phyloP scores from a whole-genome alignment of 768 basidiomycete genomes.

The Boletus eberwhitei region DNA sequence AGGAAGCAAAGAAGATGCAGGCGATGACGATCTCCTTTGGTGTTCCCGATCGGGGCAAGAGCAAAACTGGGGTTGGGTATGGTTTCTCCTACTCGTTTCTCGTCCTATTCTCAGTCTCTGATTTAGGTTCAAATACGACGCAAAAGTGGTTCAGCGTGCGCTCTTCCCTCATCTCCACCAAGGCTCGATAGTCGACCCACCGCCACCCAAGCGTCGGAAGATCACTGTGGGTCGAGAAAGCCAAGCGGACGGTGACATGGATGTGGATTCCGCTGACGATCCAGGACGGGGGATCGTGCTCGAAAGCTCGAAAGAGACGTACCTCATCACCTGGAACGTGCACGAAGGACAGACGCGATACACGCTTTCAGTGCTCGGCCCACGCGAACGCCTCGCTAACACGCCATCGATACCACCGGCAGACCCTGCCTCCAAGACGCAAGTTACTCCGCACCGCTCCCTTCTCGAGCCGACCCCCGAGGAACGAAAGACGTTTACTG shows the following conservation, averaged over 20 bases:
- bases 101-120: neutral
- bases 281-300: conserved; percentile 20
- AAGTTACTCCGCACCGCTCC: neutral
- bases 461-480: neutral
- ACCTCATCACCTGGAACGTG: conserved; percentile 15
- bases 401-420: neutral
- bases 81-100: conserved; percentile 15
- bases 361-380: conserved; percentile 16
- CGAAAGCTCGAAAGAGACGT: conserved; percentile 23
- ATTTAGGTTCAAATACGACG: conserved; percentile 52
- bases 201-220: conserved; percentile 30
- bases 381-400: neutral
- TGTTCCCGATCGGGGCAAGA: conserved; percentile 26
- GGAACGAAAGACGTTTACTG: neutral
- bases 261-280: conserved; percentile 11
- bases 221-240: conserved; percentile 1
- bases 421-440: conserved; percentile 5
- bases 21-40: conserved; percentile 51
- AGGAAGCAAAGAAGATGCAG: conserved; percentile 41
- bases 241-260: conserved; percentile 7
- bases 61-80: conserved; percentile 44
- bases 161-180: conserved; percentile 40
- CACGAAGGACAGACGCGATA: conserved; percentile 13
- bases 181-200: conserved; percentile 13
- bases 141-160: conserved; percentile 38